Percentiles rank a stretch among this genome's conserved stretches.
phyloP scores from a whole-genome alignment of 106 monocot genomes.

The Apostasia shenzhenica region DNA sequence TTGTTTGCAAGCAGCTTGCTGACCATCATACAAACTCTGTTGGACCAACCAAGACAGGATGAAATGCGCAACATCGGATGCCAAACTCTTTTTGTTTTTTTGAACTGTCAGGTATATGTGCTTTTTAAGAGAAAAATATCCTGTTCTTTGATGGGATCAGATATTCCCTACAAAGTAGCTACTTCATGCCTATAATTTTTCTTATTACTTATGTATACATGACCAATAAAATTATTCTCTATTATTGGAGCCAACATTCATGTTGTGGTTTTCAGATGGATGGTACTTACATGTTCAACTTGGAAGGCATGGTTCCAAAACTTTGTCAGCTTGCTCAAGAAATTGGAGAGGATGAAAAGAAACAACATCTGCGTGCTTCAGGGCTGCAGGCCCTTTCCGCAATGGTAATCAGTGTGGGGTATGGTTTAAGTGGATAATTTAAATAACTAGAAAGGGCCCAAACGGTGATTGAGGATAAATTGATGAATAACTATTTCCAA shows the following conservation, averaged over 20 bases:
- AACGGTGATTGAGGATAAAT: background rate
- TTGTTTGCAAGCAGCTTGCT: slow-evolving; percentile 84
- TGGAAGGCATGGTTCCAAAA: slow-evolving; percentile 78
- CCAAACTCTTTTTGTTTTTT: slow-evolving; percentile 80
- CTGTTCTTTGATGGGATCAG: background rate
- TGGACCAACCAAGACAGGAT: slow-evolving; percentile 85
- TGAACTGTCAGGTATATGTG: slow-evolving; percentile 61
- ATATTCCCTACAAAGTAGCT: background rate
- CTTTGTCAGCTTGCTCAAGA: slow-evolving; percentile 81
- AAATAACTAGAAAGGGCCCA: background rate
- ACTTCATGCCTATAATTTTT: no score
- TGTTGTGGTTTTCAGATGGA: slow-evolving; percentile 38
- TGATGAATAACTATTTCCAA: no score
- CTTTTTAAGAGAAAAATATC: background rate
- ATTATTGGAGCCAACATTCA: background rate
- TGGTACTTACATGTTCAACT: slow-evolving; percentile 86
- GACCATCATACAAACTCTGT: slow-evolving; percentile 57
- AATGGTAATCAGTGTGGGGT: slow-evolving; percentile 37
- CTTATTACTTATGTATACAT: no score
- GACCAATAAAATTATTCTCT: background rate
- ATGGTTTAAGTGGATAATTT: background rate
- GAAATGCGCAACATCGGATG: slow-evolving; percentile 74
- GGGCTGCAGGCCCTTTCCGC: slow-evolving; percentile 80
- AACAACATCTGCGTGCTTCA: slow-evolving; percentile 43
- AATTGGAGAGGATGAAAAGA: slow-evolving; percentile 52